Conservation (phyloP, 306 rosid species). For the Prunus campanulata region DNA sequence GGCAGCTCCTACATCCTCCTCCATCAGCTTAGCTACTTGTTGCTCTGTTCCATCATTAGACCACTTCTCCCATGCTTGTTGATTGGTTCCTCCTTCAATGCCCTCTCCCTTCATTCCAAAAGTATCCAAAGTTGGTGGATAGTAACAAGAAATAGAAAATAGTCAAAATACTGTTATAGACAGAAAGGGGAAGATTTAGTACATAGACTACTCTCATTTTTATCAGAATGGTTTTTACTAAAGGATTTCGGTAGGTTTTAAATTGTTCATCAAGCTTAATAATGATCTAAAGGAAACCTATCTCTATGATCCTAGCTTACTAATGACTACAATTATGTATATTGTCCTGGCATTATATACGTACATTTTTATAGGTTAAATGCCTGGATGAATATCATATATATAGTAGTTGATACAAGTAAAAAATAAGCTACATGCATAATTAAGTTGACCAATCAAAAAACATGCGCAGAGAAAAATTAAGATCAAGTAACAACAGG, state of each 20-base stretch:
- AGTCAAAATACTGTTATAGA: background rate
- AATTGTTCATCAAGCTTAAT: background rate
- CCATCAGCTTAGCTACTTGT: constrained; percentile 95
- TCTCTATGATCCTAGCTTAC: too few relatives aligned
- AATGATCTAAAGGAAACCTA: background rate
- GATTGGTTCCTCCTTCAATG: constrained; percentile 53
- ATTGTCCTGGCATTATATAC: background rate
- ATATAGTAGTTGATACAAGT: background rate
- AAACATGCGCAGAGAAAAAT: background rate
- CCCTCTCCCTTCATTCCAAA: constrained; percentile 54
- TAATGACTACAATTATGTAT: too few relatives aligned
- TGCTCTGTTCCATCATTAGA: constrained; percentile 93
- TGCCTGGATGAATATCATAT: background rate
- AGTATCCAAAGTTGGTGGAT: background rate
- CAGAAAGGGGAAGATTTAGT: background rate
- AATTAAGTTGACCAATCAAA: background rate
- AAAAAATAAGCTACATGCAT: background rate
- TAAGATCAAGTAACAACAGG: background rate
- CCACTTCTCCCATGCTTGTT: constrained; percentile 92
- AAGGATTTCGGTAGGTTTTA: background rate
- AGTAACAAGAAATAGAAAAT: background rate
- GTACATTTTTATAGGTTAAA: background rate
- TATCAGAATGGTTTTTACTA: too few relatives aligned
- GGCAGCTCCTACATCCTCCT: constrained; percentile 97
- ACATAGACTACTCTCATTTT: background rate